These are phyloP conservation scores for Russula abietina DNA, from an alignment of 768 basidiomycete species.

Conservation along the genomic window DNA sequence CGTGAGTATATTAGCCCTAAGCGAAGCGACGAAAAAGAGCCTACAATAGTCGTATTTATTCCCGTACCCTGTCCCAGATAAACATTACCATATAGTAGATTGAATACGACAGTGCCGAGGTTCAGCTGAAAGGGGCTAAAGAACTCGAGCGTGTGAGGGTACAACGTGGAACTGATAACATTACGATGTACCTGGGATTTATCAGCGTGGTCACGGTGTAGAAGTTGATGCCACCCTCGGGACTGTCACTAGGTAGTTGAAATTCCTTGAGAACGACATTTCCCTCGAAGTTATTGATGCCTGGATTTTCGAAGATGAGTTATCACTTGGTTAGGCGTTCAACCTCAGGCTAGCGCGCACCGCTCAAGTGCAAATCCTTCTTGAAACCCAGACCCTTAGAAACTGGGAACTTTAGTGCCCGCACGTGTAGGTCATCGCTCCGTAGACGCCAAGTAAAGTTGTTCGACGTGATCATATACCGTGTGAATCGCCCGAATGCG, in stretches of 20 bases:
- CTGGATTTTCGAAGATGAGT: slow-evolving; percentile 30
- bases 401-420: slow-evolving; percentile 61
- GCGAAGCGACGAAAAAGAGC: slow-evolving; percentile 24
- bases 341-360: slow-evolving; percentile 30
- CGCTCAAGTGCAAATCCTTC: slow-evolving; percentile 53
- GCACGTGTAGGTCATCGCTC: slow-evolving; percentile 52
- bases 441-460: slow-evolving; percentile 64
- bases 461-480: slow-evolving; percentile 55
- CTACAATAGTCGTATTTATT: slow-evolving; percentile 46
- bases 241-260: slow-evolving; percentile 60
- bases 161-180: not conserved
- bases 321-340: not conserved
- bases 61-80: slow-evolving; percentile 52
- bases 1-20: not conserved
- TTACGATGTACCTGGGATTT: slow-evolving; percentile 46
- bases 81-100: slow-evolving; percentile 51
- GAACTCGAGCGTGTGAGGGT: not conserved
- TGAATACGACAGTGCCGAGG: slow-evolving; percentile 62
- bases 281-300: slow-evolving; percentile 56
- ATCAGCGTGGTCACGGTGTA: slow-evolving; percentile 47
- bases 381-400: slow-evolving; percentile 60
- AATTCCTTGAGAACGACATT: slow-evolving; percentile 52
- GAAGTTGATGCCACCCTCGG: slow-evolving; percentile 63
- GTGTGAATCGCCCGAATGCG: slow-evolving; percentile 58
- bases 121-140: slow-evolving; percentile 60